phyloP scores from a whole-genome alignment of 768 basidiomycete species.

The Exsudoporus frostii region DNA sequence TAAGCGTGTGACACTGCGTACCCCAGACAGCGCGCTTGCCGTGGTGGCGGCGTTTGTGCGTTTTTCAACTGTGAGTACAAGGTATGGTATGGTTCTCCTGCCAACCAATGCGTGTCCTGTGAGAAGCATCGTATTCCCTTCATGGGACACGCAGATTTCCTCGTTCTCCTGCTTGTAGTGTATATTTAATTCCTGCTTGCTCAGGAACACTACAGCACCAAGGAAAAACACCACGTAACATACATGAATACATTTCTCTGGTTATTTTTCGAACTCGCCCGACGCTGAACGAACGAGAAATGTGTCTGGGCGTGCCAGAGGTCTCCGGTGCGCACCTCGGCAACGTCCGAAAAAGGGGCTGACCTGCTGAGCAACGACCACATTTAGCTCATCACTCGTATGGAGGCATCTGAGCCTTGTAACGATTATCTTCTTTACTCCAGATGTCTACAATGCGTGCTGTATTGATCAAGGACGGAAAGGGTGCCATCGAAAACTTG shows the following conservation, averaged over 20 bases:
- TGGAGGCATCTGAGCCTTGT: not conserved
- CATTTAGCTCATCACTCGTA: not conserved
- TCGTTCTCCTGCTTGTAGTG: too few species aligned
- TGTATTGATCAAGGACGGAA: conserved; percentile 70
- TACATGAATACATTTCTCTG: not conserved
- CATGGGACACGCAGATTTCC: not conserved
- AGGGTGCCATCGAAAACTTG: conserved; percentile 73
- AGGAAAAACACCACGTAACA: too few species aligned
- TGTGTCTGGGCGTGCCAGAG: not conserved
- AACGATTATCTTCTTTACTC: not conserved
- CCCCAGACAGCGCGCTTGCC: too few species aligned
- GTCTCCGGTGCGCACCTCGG: not conserved
- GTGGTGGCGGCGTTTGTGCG: not conserved
- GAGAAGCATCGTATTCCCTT: not conserved
- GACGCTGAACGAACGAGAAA: not conserved
- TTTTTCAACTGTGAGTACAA: not conserved
- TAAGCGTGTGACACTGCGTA: not conserved
- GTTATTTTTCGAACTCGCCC: not conserved
- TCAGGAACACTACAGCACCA: not conserved
- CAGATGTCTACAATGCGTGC: conserved; percentile 59
- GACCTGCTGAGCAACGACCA: too few species aligned
- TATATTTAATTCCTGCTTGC: too few species aligned
- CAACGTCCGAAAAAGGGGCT: not conserved
- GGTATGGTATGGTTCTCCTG: not conserved
- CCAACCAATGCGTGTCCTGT: not conserved